phyloP scores from a whole-genome alignment of 1,139 yeast genomes.

The Sugiyamaella xylanicola region DNA sequence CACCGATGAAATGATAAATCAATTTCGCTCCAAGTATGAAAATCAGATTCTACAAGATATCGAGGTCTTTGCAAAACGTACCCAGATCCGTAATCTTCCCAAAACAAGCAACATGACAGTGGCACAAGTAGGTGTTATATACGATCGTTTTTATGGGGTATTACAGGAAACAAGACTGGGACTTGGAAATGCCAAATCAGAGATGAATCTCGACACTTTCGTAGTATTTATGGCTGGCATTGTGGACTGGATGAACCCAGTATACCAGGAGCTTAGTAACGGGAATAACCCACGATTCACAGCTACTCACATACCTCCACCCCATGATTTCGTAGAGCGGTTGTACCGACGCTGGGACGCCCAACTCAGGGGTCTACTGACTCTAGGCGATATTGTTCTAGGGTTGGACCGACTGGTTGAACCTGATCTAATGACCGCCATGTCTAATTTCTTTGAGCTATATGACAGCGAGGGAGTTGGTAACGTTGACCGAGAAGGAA shows the following conservation, averaged over 20 bases:
- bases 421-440: constrained; percentile 73
- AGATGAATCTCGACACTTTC: constrained; percentile 76
- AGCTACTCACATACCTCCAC: constrained; percentile 25
- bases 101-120: constrained; percentile 62
- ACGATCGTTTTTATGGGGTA: constrained; percentile 82
- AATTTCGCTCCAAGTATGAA: constrained; percentile 70
- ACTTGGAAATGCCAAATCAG: constrained; percentile 54
- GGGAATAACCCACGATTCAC: constrained; percentile 10
- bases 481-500: constrained; percentile 73
- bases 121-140: constrained; percentile 66
- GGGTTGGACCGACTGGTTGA: constrained; percentile 75
- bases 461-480: constrained; percentile 68
- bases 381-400: constrained; percentile 66
- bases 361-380: constrained; percentile 55
- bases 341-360: constrained; percentile 74
- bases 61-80: constrained; percentile 86
- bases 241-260: constrained; percentile 67
- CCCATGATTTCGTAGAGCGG: constrained; percentile 58
- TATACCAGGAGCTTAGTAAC: constrained; percentile 25
- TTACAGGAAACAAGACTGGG: constrained; percentile 75
- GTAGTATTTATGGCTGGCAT: constrained; percentile 73
- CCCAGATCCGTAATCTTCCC: constrained; percentile 84
- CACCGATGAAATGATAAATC: constrained; percentile 71
- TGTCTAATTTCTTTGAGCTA: constrained; percentile 75
- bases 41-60: constrained; percentile 81